Conservation (phyloP, 2,329 filamentous ascomycete genomes). For the Tolypocladium nubicola region DNA sequence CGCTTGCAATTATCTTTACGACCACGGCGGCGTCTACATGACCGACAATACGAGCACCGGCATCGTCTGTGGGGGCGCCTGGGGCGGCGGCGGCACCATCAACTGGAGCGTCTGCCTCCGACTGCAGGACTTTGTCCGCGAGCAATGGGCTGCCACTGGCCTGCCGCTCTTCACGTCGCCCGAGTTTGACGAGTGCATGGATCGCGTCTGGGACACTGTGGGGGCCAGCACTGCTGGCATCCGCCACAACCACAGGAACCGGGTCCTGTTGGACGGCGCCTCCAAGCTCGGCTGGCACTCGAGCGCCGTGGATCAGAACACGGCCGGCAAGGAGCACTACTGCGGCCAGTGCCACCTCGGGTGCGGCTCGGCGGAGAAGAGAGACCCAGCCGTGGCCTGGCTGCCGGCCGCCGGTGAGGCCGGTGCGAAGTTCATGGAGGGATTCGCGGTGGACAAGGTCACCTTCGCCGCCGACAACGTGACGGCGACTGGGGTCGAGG, state of each 20-base stretch:
- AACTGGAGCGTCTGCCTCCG: slow-evolving; percentile 66
- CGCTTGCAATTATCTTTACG: slow-evolving; percentile 55
- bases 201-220: slow-evolving; percentile 70
- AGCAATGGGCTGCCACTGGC: slow-evolving; percentile 65
- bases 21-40: slow-evolving; percentile 49
- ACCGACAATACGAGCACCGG: slow-evolving; percentile 47
- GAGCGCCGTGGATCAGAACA: slow-evolving; percentile 68
- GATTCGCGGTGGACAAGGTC: slow-evolving; percentile 61
- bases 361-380: slow-evolving; percentile 60
- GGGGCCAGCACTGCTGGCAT: slow-evolving; percentile 58
- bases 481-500: slow-evolving; percentile 60
- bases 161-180: slow-evolving; percentile 63
- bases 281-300: slow-evolving; percentile 62
- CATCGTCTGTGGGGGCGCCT: slow-evolving; percentile 59
- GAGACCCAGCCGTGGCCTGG: slow-evolving; percentile 67
- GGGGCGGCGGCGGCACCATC: slow-evolving; percentile 78
- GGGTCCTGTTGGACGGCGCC: slow-evolving; percentile 63
- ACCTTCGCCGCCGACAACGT: slow-evolving; percentile 51
- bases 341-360: slow-evolving; percentile 57
- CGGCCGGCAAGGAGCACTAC: slow-evolving; percentile 59
- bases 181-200: slow-evolving; percentile 68
- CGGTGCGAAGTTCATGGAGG: slow-evolving; percentile 76
- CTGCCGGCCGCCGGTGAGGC: slow-evolving; percentile 68
- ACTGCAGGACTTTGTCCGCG: slow-evolving; percentile 65
- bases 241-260: slow-evolving; percentile 64